Base-by-base conservation (phyloP, 208 protist species). In the Strigomonas galati region DNA sequence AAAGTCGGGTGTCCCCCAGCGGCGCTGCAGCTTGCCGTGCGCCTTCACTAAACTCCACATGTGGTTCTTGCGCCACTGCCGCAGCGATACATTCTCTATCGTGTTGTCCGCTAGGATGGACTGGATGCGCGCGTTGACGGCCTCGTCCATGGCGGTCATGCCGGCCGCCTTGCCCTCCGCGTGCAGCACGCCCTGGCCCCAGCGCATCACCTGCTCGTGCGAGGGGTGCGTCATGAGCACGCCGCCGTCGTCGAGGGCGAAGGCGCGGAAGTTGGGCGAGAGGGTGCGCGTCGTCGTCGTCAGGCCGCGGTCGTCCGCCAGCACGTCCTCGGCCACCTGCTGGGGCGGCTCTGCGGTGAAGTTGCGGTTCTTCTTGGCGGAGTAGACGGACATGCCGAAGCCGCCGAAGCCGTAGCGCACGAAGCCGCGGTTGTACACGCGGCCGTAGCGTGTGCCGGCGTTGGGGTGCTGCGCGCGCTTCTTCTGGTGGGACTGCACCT, bases 71-170 rank as follows among this genome's bases (percentile, higher is more conserved):
- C 89, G 81, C 86, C 89, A 95, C 62, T 95, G 82, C 61, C 76
- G 83, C 19, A 95, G 67, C 2, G 86, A 81, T n/a, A 82, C 71
- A 35, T 91, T 91, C 74, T 95, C 89, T 15, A 95, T 78, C 15
- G 89, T 95, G 69, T 95, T 92, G 71, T 95, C 80, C 14, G 89
- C 89, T 61, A 95, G 88, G 72, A 95, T 91, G n/a, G 84, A 77
- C 66, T 95, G 89, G 32, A 95, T 87, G 54, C 89, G 85, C 17
- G 77, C 83, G 72, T 92, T 91, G 10, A 95, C 81, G 46, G 79
- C 85, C 52, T 83, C 76, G 67, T 95, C 86, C 84, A 91, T 90
- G 5, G 78, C 61, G 14, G 86, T 95, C 67, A 74, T 85, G 28
- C 79, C 79, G 1, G 79, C 79, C 48, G 71, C 74, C 67, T 86